Percentiles rank a stretch among this genome's conserved stretches.
Evolutionary conservation across 768 basidiomycete species (phyloP).

Genomic region (Pleurotus tuoliensis): DNA sequence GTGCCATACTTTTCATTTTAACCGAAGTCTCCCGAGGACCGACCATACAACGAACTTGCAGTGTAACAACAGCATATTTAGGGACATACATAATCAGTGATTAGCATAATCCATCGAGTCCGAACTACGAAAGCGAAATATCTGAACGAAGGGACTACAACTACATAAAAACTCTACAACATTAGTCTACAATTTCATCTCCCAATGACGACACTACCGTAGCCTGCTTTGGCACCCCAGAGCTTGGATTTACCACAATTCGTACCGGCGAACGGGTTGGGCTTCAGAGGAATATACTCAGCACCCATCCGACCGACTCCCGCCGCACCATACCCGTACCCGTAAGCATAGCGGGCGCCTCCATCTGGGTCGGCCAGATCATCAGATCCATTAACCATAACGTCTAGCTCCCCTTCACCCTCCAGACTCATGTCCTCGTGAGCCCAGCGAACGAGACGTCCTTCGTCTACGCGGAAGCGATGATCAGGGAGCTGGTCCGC

Average conservation of each 20-base stretch:
- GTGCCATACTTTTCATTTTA: too few species aligned
- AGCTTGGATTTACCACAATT: not conserved
- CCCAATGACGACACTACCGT: conserved; percentile 5
- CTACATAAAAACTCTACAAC: not conserved
- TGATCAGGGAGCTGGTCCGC: not conserved
- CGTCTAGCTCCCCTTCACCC: conserved; percentile 2
- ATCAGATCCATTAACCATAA: conserved; percentile 3
- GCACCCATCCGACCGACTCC: conserved; percentile 1
- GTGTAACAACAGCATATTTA: too few species aligned
- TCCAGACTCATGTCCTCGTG: conserved; percentile 6
- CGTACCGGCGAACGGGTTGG: conserved; percentile 1
- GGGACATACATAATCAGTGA: too few species aligned
- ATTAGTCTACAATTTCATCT: not conserved
- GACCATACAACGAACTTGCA: too few species aligned
- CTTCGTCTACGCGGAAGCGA: conserved; percentile 6
- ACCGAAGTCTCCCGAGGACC: too few species aligned
- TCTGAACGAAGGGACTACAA: too few species aligned
- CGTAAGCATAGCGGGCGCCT: not conserved
- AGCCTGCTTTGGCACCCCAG: conserved; percentile 3
- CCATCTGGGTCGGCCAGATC: not conserved
- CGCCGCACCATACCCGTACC: conserved; percentile 3
- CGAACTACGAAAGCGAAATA: too few species aligned
- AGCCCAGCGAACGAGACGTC: conserved; percentile 2
- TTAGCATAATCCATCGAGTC: too few species aligned
- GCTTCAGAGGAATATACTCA: conserved; percentile 9